These are phyloP conservation scores for Aspergillus sojae DNA, from an alignment of 2,329 filamentous ascomycete species.

Conservation along the genomic window DNA sequence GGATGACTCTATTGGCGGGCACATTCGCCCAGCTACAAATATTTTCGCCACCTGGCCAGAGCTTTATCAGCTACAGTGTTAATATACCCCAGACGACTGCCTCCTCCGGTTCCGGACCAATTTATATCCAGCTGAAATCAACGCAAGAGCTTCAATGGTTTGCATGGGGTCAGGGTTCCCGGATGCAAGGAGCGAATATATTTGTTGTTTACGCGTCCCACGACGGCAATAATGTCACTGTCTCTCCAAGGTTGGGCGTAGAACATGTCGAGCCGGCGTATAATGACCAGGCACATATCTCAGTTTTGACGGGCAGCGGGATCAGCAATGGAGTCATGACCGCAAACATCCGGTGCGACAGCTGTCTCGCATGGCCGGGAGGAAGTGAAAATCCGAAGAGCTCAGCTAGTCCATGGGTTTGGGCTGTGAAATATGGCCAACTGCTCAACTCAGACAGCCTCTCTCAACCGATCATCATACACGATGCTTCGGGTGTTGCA, in stretches of 20 bases:
- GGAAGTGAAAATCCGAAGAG: constrained; percentile 21
- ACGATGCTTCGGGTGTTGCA: constrained; percentile 27
- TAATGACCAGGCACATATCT: constrained; percentile 48
- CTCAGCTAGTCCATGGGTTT: constrained; percentile 32
- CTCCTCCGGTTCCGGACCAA: constrained; percentile 54
- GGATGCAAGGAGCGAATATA: constrained; percentile 62
- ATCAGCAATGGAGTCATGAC: constrained; percentile 56
- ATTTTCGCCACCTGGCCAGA: constrained; percentile 6
- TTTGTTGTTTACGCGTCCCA: constrained; percentile 61
- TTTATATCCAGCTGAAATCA: constrained; percentile 65
- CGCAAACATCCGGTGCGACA: constrained; percentile 57
- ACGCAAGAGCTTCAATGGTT: constrained; percentile 50
- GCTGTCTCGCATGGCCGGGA: constrained; percentile 28
- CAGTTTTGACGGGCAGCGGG: constrained; percentile 63
- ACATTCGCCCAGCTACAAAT: constrained; percentile 16
- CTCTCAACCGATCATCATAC: constrained; percentile 22
- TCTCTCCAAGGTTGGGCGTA: constrained; percentile 58
- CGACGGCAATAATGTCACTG: constrained; percentile 56
- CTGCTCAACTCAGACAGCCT: constrained; percentile 25
- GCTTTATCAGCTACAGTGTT: constrained; percentile 8
- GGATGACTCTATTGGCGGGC: no score
- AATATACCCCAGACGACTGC: constrained; percentile 2
- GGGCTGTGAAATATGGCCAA: constrained; percentile 28
- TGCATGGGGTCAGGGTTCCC: constrained; percentile 57
- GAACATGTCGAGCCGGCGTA: constrained; percentile 55